A percentile compares a stretch with the other conserved stretches of the same genome.
Conservation (phyloP, 2,329 filamentous ascomycete genomes). For the Diaporthe sp. region DNA sequence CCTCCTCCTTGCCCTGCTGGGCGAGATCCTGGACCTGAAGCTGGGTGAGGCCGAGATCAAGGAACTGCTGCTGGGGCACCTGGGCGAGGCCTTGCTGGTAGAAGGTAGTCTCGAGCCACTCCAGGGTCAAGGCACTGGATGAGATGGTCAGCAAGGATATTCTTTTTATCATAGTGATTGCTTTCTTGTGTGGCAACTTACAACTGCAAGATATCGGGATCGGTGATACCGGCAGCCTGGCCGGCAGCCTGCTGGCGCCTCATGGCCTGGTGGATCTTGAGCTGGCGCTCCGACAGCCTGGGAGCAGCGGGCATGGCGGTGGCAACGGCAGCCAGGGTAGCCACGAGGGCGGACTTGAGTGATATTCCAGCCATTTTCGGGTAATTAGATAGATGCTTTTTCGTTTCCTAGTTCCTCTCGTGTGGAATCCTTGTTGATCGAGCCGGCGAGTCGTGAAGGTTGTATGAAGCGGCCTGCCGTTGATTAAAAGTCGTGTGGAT, state of each 20-base stretch:
- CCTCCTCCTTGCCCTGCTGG: conserved; percentile 73
- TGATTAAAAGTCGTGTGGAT: conserved; percentile 48
- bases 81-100: conserved; percentile 79
- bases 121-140: conserved; percentile 76
- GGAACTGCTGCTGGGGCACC: conserved; percentile 76
- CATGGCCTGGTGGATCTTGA: conserved; percentile 60
- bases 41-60: conserved; percentile 69
- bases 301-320: conserved; percentile 62
- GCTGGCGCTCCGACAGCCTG: conserved; percentile 59
- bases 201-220: conserved; percentile 72
- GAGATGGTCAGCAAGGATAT: conserved; percentile 38
- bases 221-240: conserved; percentile 60
- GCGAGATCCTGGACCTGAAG: conserved; percentile 71
- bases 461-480: conserved; percentile 57
- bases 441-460: conserved; percentile 41
- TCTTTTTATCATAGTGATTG: background rate
- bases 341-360: conserved; percentile 58
- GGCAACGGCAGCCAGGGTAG: conserved; percentile 59
- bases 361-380: conserved; percentile 60
- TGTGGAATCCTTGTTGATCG: conserved; percentile 44
- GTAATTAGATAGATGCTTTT: conserved; percentile 40
- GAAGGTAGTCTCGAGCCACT: conserved; percentile 81
- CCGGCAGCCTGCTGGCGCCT: conserved; percentile 66
- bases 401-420: conserved; percentile 37
- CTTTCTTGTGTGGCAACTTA: conserved; percentile 50